Conservation (phyloP, 345 rosid species). For the Cardiospermum halicacabum region DNA sequence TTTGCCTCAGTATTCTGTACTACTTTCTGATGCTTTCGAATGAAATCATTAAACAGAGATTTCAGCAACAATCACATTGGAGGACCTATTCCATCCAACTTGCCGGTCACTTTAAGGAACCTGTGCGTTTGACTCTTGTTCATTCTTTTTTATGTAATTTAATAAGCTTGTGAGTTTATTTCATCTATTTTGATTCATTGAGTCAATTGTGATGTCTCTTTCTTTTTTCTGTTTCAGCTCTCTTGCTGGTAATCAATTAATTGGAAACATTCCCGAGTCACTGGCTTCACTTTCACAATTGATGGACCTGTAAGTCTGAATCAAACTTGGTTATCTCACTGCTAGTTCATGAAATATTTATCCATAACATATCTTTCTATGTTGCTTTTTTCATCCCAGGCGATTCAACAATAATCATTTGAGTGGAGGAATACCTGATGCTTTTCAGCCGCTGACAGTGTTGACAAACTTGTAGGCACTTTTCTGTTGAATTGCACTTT, state of each 20-base stretch:
- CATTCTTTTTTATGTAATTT: not conserved
- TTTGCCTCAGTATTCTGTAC: not conserved
- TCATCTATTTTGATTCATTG: not conserved
- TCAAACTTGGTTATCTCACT: conserved; percentile 9
- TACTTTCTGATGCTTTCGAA: conserved; percentile 1
- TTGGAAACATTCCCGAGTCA: conserved; percentile 53
- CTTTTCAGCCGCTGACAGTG: conserved; percentile 50
- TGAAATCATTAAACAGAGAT: conserved; percentile 55
- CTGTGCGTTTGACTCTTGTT: conserved; percentile 42
- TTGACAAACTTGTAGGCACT: conserved; percentile 56
- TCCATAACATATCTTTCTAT: conserved; percentile 2
- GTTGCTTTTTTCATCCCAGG: conserved; percentile 34
- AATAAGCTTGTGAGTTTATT: not conserved
- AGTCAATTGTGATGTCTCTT: conserved; percentile 2
- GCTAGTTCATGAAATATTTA: not conserved
- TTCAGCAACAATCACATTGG: conserved; percentile 77
- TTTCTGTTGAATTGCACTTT: not conserved
- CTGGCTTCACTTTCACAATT: conserved; percentile 39
- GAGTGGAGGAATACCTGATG: conserved; percentile 67
- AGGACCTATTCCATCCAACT: conserved; percentile 66
- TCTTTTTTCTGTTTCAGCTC: conserved; percentile 40
- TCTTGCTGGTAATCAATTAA: conserved; percentile 56
- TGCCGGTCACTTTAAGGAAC: conserved; percentile 62
- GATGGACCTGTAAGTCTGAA: conserved; percentile 45
- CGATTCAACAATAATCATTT: conserved; percentile 61